Percentiles rank a stretch among this genome's conserved stretches.
phyloP scores from a whole-genome alignment of 805 yeast species.

The Cyberlindnera suaveolens region DNA sequence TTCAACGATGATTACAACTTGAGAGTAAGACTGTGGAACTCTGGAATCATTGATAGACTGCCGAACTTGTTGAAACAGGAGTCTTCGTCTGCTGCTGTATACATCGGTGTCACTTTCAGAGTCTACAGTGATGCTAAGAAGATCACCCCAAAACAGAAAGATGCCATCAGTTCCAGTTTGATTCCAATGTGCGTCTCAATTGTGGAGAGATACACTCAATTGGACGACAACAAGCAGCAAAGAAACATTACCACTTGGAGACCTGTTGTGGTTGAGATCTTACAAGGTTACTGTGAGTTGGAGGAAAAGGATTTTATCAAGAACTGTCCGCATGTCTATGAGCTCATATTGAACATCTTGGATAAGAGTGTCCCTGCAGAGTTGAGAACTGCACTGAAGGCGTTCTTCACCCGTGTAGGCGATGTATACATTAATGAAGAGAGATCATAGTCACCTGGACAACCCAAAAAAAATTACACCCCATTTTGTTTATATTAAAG shows the following conservation, averaged over 20 bases:
- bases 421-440: slow-evolving; percentile 34
- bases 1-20: slow-evolving; percentile 87
- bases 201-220: slow-evolving; percentile 58
- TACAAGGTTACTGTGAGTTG: slow-evolving; percentile 75
- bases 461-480: neutral
- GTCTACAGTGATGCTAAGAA: slow-evolving; percentile 64
- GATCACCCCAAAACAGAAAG: slow-evolving; percentile 39
- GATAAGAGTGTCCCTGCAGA: slow-evolving; percentile 58
- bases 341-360: slow-evolving; percentile 49
- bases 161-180: slow-evolving; percentile 43
- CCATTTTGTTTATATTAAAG: neutral
- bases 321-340: slow-evolving; percentile 56
- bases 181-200: slow-evolving; percentile 69
- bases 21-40: slow-evolving; percentile 83
- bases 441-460: neutral
- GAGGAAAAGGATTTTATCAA: slow-evolving; percentile 63
- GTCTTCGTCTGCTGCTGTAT: slow-evolving; percentile 82
- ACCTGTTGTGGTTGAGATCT: slow-evolving; percentile 85
- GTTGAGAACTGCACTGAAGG: slow-evolving; percentile 52
- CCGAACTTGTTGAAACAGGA: slow-evolving; percentile 93
- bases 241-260: slow-evolving; percentile 82
- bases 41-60: slow-evolving; percentile 85
- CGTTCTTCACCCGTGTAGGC: slow-evolving; percentile 53
- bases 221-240: slow-evolving; percentile 71
- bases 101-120: slow-evolving; percentile 72